A percentile compares a stretch with the other conserved stretches of the same genome.
Evolutionary conservation across 441 rosid genomes (phyloP).

Genomic region (Biscutella laevigata): DNA sequence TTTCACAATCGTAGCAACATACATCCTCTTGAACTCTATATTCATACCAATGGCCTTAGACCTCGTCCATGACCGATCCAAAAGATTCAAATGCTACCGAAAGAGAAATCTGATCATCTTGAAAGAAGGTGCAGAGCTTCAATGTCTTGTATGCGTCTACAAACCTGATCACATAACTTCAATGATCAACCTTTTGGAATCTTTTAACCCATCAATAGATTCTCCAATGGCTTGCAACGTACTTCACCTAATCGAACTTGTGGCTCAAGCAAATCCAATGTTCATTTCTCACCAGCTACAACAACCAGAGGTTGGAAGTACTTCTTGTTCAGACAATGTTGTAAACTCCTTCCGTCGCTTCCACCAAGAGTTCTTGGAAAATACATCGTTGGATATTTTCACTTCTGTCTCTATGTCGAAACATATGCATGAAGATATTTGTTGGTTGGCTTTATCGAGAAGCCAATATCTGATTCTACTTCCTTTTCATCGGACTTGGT

Average conservation of each 20-base stretch:
- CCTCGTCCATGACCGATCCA: slow-evolving; percentile 36
- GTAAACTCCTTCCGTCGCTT: slow-evolving; percentile 30
- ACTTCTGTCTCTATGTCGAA: slow-evolving; percentile 28
- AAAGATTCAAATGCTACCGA: slow-evolving; percentile 26
- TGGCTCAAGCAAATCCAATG: slow-evolving; percentile 31
- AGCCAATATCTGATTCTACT: slow-evolving; percentile 22
- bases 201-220: slow-evolving; percentile 24
- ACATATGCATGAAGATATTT: slow-evolving; percentile 36
- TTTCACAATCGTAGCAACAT: slow-evolving; percentile 24
- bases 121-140: slow-evolving; percentile 26
- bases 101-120: slow-evolving; percentile 30
- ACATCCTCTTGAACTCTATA: slow-evolving; percentile 27
- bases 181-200: slow-evolving; percentile 25
- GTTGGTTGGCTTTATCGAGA: slow-evolving; percentile 28
- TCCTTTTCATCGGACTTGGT: slow-evolving; percentile 36
- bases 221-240: slow-evolving; percentile 27
- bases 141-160: slow-evolving; percentile 30
- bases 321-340: slow-evolving; percentile 18
- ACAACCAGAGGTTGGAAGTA: background rate
- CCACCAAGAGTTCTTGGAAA: background rate
- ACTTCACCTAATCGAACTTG: slow-evolving; percentile 35
- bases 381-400: slow-evolving; percentile 20
- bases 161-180: slow-evolving; percentile 35
- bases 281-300: slow-evolving; percentile 31
- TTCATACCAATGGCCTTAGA: slow-evolving; percentile 22